These are phyloP conservation scores for Pogostemon cablin DNA, from an alignment of 257 asterid species.

Conservation along the genomic window DNA sequence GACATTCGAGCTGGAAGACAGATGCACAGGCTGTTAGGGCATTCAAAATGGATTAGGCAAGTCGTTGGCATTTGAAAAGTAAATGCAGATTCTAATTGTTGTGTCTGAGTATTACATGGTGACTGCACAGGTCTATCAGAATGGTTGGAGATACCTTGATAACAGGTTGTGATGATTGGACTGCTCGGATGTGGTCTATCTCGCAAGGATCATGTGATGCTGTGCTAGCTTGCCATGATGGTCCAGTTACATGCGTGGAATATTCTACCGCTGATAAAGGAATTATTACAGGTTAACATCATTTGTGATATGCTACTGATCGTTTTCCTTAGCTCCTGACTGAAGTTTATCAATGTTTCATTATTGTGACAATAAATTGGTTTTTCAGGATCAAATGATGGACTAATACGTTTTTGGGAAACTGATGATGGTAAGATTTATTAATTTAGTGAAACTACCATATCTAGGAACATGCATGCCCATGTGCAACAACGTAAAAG, in stretches of 20 bases:
- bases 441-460: not conserved
- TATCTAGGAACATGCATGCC: too few relatives aligned
- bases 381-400: conserved; percentile 85
- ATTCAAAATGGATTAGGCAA: conserved; percentile 93
- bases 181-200: conserved; percentile 94
- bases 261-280: conserved; percentile 84
- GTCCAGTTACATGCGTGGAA: conserved; percentile 88
- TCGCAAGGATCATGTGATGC: conserved; percentile 93
- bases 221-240: conserved; percentile 95
- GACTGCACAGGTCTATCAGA: conserved; percentile 75
- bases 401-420: conserved; percentile 94
- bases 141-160: conserved; percentile 92
- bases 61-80: conserved; percentile 25
- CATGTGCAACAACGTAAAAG: not conserved
- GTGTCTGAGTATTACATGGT: conserved; percentile 33
- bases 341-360: not conserved
- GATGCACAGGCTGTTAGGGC: conserved; percentile 95
- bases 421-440: conserved; percentile 81
- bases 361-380: not conserved
- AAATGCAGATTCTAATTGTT: conserved; percentile 30
- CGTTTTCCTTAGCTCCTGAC: not conserved
- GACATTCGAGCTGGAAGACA: conserved; percentile 90
- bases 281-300: conserved; percentile 73
- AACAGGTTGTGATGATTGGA: conserved; percentile 99
- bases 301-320: conserved; percentile 17